Evolutionary conservation across 176 grass and related monocot species (phyloP), one percentile per base, ranked within the genome.

Genomic region (Aegilops sharonensis): DNA sequence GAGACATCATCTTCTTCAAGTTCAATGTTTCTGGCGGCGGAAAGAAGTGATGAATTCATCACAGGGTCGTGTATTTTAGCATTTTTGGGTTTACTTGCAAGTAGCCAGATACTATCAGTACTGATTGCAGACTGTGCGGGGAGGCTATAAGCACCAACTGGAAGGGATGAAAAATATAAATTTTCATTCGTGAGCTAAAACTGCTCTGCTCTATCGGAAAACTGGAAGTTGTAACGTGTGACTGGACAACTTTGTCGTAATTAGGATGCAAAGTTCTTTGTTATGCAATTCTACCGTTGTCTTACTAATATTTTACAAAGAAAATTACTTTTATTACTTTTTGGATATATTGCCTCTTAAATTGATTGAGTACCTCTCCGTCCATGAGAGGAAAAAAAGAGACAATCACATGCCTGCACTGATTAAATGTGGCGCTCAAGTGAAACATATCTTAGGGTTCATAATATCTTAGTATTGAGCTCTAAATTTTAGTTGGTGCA

Each of bases 11-110:
- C 31, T 99, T 96, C 92, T 99, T 99, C 74, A 99, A 99, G 62
- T 99, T 99, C 76, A 99, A 99, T 67, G 97, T 96, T 39, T 99
- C 97, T 79, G 94, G 92, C 6, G 97, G 97, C 8, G 97, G 97
- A 65, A 99, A 99, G 84, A 99, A 99, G 88, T 99, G 73, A 97
- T 85, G 3, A 30, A 11, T 18, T 78, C 35, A 72, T 13, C 14
- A 78, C 68, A 68, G 50, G 47, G 11, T 63, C 32, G 35, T 75
- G 56, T 64, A 75, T 68, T 81, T 59, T 83, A 17, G 79, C 50
- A 83, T 34, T 57, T 87, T 89, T 79, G 7, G 75, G 67, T 35
- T 68, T 27, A 15, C 57, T 83, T 75, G 59, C 57, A 67, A 52
- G 78, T 57, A 64, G 32, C 73, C 47, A 54, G 73, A 25, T 52